Conservation (phyloP, 2,329 filamentous ascomycete species). For the Verticillium nubilum region DNA sequence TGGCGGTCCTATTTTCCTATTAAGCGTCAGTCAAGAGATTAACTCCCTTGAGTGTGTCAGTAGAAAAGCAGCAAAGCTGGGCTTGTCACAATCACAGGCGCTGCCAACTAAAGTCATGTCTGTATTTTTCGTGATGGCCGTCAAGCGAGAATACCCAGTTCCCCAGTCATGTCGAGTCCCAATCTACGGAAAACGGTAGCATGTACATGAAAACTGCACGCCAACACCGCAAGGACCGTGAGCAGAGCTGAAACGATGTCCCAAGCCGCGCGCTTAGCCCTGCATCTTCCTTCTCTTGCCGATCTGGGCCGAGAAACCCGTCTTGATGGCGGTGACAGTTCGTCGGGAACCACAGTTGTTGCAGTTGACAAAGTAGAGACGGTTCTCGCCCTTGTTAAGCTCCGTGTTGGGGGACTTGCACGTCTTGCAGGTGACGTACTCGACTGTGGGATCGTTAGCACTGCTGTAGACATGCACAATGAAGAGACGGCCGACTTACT, state of each 20-base stretch:
- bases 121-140: neutral
- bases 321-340: slow-evolving; percentile 97
- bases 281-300: slow-evolving; percentile 97
- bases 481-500: slow-evolving; percentile 47
- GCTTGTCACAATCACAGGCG: neutral
- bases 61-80: neutral
- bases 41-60: too few species aligned
- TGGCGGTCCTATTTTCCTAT: neutral
- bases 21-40: too few species aligned
- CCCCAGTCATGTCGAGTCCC: neutral
- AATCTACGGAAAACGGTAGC: neutral
- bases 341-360: slow-evolving; percentile 75
- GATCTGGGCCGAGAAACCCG: slow-evolving; percentile 98
- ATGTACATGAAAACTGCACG: neutral
- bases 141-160: neutral
- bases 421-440: slow-evolving; percentile 99
- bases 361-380: slow-evolving; percentile 98
- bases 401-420: slow-evolving; percentile 93
- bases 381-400: slow-evolving; percentile 98
- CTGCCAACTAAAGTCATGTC: neutral
- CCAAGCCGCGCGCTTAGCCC: slow-evolving; percentile 49
- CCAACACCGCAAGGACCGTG: neutral
- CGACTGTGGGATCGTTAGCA: slow-evolving; percentile 50
- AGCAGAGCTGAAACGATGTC: neutral
- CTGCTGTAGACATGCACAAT: neutral